Evolutionary conservation across 202 grass and related monocot species (phyloP), one percentile per base, ranked within the genome.

Genomic region (Setaria viridis): DNA sequence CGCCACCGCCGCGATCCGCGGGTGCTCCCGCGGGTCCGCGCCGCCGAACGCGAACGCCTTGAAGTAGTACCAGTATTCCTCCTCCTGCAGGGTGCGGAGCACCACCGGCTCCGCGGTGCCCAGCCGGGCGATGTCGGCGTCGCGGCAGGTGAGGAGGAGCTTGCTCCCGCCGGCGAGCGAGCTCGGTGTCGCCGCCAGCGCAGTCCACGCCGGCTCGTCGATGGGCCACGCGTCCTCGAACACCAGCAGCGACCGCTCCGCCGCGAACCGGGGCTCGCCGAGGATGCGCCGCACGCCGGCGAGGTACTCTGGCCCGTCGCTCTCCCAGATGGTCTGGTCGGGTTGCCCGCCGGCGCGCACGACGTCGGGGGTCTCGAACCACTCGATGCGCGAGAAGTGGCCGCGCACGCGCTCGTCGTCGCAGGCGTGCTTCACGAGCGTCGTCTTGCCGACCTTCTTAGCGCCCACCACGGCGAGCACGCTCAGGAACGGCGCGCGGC

Each of bases 61-160:
- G 72, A 89, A 86, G 83, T 82, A 86, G 83, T 86, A 89, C 83
- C 83, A 89, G 83, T 89, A 89, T 67, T 86, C 76, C 67, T 89
- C 60, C 59, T 51, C 29, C 87, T 11, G 65, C 74, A 64, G 67
- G 10, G 0, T 17, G 19, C 0, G 0, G 3, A 87, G 51, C 20
- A 62, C 62, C 62, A 87, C 72, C 30, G 72, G 72, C 5, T 87
- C 79, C 53, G 2, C 85, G 53, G 79, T 87, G 43, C 72, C 53
- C 4, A 81, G 30, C 49, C 85, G 49, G 19, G 62, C 85, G 2
- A 76, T 0, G 79, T 87, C 79, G 15, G 33, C 54, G 72, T 82
- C 86, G 14, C 79, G 72, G 63, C 62, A 70, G 33, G 86, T 77
- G 20, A 87, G 8, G 41, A 89, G 42, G 14, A 89, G 35, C 83